phyloP scores from a whole-genome alignment of 2,329 filamentous ascomycete species.

The Alternaria incomplexa region DNA sequence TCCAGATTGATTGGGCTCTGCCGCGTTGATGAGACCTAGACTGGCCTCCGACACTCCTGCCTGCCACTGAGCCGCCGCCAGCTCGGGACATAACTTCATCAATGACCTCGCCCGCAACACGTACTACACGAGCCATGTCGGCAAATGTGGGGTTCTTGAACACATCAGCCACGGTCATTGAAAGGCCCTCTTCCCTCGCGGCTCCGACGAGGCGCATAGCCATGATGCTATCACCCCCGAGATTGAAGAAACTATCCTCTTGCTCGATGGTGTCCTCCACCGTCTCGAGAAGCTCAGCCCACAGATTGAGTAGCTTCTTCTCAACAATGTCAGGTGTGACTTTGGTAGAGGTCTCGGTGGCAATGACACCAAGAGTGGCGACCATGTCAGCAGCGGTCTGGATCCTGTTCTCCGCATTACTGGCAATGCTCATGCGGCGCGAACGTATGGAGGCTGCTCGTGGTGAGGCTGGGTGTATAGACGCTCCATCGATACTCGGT shows the following conservation, averaged over 20 bases:
- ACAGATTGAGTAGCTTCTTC: conserved; percentile 40
- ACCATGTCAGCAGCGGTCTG: conserved; percentile 44
- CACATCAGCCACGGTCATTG: conserved; percentile 45
- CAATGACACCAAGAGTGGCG: conserved; percentile 37
- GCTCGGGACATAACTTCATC: conserved; percentile 44
- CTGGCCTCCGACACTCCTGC: conserved; percentile 20
- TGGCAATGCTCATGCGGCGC: conserved; percentile 36
- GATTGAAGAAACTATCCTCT: conserved; percentile 43
- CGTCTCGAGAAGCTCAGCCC: conserved; percentile 43
- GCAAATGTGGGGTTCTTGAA: conserved; percentile 44
- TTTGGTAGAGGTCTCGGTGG: conserved; percentile 34
- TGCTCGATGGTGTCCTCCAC: conserved; percentile 41
- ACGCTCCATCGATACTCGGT: conserved; percentile 30
- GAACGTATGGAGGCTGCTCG: conserved; percentile 27
- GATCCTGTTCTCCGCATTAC: conserved; percentile 38
- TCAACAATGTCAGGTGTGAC: conserved; percentile 42
- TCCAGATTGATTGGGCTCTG: conserved; percentile 32
- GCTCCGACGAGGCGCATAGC: conserved; percentile 44
- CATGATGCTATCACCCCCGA: conserved; percentile 43
- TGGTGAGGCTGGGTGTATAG: conserved; percentile 12
- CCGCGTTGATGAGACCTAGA: conserved; percentile 26
- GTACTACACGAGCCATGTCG: conserved; percentile 43
- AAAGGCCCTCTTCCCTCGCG: conserved; percentile 41
- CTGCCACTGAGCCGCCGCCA: conserved; percentile 24
- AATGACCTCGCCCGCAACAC: conserved; percentile 43